phyloP scores from a whole-genome alignment of 257 asterid genomes.

The Orobanche coerulescens region DNA sequence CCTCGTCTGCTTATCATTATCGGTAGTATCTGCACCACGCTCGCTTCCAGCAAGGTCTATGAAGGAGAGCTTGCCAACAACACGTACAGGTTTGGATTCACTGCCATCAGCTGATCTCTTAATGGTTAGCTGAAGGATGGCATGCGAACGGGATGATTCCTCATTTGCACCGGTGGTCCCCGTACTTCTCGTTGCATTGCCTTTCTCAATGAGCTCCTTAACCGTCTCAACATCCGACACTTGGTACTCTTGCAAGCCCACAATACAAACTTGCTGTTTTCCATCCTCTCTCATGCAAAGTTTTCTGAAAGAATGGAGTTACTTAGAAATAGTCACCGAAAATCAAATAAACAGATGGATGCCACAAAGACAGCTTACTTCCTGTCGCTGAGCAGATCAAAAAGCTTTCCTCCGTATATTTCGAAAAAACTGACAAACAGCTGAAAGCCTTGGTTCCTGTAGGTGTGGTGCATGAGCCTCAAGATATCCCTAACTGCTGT shows the following conservation, averaged over 20 bases:
- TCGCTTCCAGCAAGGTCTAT: slow-evolving; percentile 99
- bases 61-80: slow-evolving; percentile 92
- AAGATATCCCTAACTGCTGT: slow-evolving; percentile 76
- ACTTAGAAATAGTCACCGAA: slow-evolving; percentile 14
- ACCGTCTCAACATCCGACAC: slow-evolving; percentile 59
- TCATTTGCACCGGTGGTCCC: slow-evolving; percentile 99
- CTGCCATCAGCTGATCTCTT: slow-evolving; percentile 81
- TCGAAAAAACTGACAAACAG: slow-evolving; percentile 81
- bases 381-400: slow-evolving; percentile 74
- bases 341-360: neutral
- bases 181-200: slow-evolving; percentile 83
- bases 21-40: slow-evolving; percentile 99
- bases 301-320: slow-evolving; percentile 34
- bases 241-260: slow-evolving; percentile 61
- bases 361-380: slow-evolving; percentile 43
- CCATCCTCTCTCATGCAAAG: slow-evolving; percentile 99
- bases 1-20: slow-evolving; percentile 96
- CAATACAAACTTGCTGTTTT: slow-evolving; percentile 60
- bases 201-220: slow-evolving; percentile 90
- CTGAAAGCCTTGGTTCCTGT: slow-evolving; percentile 83
- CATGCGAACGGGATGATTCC: slow-evolving; percentile 98
- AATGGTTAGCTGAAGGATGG: slow-evolving; percentile 91
- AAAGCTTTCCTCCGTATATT: slow-evolving; percentile 89
- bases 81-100: slow-evolving; percentile 78
- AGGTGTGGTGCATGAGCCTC: slow-evolving; percentile 83